Evolutionary conservation across 805 yeast species (phyloP).

Genomic region (Starmerella scarabaei): DNA sequence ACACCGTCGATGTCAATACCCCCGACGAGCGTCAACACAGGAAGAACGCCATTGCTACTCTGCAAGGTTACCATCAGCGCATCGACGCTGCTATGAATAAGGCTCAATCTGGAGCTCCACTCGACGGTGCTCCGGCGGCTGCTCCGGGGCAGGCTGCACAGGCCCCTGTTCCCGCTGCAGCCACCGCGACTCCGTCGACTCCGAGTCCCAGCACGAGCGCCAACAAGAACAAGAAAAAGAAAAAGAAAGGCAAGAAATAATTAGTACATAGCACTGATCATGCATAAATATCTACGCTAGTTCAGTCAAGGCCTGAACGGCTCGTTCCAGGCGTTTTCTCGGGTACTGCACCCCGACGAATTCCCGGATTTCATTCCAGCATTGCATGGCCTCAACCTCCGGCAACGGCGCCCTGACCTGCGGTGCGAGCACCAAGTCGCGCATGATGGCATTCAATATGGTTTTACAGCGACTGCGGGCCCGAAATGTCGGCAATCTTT

Average conservation of each 20-base stretch:
- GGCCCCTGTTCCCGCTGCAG: not conserved
- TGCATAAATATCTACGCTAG: not conserved
- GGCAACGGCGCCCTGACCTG: not conserved
- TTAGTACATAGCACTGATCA: not conserved
- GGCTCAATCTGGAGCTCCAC: not conserved
- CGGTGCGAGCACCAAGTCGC: not conserved
- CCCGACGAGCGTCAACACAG: slow-evolving; percentile 25
- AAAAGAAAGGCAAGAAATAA: slow-evolving; percentile 8
- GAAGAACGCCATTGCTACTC: slow-evolving; percentile 25
- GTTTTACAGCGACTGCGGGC: not conserved
- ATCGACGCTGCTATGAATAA: slow-evolving; percentile 22
- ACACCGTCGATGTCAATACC: slow-evolving; percentile 26
- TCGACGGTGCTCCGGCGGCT: not conserved
- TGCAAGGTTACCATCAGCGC: slow-evolving; percentile 24
- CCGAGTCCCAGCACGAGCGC: not conserved
- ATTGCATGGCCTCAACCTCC: not conserved
- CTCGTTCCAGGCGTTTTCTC: not conserved
- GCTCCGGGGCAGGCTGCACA: not conserved
- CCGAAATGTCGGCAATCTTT: not conserved
- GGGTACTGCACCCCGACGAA: not conserved
- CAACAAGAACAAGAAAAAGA: slow-evolving; percentile 7
- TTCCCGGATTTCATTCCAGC: not conserved
- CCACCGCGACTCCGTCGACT: not conserved
- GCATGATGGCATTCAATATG: not conserved
- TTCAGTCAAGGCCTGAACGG: not conserved